These are phyloP conservation scores for Ustilago lituana DNA, from an alignment of 1,284 basidiomycete species.

Conservation along the genomic window DNA sequence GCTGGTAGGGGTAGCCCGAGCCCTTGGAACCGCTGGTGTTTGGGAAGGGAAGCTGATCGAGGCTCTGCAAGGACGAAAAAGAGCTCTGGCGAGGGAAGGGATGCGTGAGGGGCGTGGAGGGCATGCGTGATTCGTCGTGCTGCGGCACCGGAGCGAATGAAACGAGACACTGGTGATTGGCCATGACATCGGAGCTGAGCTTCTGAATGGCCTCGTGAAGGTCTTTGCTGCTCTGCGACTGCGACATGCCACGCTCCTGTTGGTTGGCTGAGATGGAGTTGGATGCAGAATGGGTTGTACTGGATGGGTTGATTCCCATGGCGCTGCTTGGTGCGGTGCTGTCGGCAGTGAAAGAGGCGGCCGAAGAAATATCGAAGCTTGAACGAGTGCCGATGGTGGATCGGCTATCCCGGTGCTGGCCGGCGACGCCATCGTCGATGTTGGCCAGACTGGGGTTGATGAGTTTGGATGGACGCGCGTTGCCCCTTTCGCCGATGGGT, in stretches of 20 bases:
- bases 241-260: slow-evolving; percentile 32
- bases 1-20: slow-evolving; percentile 49
- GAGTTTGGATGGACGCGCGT: slow-evolving; percentile 31
- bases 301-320: slow-evolving; percentile 36
- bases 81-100: slow-evolving; percentile 46
- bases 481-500: slow-evolving; percentile 38
- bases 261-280: slow-evolving; percentile 46
- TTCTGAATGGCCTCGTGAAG: slow-evolving; percentile 51
- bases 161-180: slow-evolving; percentile 59
- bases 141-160: slow-evolving; percentile 49
- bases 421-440: slow-evolving; percentile 19
- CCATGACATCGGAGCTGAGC: slow-evolving; percentile 59
- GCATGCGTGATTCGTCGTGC: slow-evolving; percentile 36
- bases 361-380: slow-evolving; percentile 54
- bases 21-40: slow-evolving; percentile 30
- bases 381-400: slow-evolving; percentile 59
- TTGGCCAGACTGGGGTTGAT: slow-evolving; percentile 13
- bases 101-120: slow-evolving; percentile 33
- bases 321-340: slow-evolving; percentile 58
- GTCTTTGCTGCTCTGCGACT: slow-evolving; percentile 53
- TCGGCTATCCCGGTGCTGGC: slow-evolving; percentile 53
- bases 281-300: slow-evolving; percentile 53
- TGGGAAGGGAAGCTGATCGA: slow-evolving; percentile 44
- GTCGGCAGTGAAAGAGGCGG: slow-evolving; percentile 52
- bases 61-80: slow-evolving; percentile 44